Evolutionary conservation across 2,329 filamentous ascomycete species (phyloP), one percentile per base, ranked within the genome.

Genomic region (Xylaria hypoxylon): DNA sequence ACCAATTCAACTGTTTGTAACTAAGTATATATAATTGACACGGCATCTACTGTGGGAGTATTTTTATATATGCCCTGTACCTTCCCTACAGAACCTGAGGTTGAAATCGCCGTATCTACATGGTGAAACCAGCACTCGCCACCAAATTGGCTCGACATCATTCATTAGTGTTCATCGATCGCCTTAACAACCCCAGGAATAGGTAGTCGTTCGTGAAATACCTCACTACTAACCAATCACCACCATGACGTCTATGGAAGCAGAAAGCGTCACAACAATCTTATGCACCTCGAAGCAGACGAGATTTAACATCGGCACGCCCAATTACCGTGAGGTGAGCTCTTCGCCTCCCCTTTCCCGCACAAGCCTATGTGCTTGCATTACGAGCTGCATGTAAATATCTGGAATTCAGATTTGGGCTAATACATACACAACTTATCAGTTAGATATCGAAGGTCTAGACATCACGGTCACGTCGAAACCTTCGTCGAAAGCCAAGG

Each of bases 401-500:
- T 7, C 22, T 3, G 22, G 7, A 31, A 44, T 3, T 13, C 11
- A n/a, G 7, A 17, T 19, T 17, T 22, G 24, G 10, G 15, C 50
- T 70, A 24, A 70, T 50, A 5, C 3, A 50, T 56, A 47, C 24
- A 38, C 15, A 10, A 10, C n/a, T 33, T 28, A 17, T 6, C 31
- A 90, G 89, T 83, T 92, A 59, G 89, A 92, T 67, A 85, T 94
- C 47, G 90, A 92, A 68, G 90, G 91, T 52, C 83, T 95, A n/a
- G 88, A 84, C 64, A 90, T 94, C 67, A 86, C 87, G 1, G 86
- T 94, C 51, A 83, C 83, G 0, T 83, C 86, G 0, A 77, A 72
- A 1, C 45, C 70, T 1, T 58, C 65, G 2, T n/a, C 59, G 2
- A 65, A 63, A 56, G 33, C 22, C 33, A 66, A 59, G 22, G 52